Conservation (phyloP, 768 basidiomycete species). For the Tricholomella constricta region DNA sequence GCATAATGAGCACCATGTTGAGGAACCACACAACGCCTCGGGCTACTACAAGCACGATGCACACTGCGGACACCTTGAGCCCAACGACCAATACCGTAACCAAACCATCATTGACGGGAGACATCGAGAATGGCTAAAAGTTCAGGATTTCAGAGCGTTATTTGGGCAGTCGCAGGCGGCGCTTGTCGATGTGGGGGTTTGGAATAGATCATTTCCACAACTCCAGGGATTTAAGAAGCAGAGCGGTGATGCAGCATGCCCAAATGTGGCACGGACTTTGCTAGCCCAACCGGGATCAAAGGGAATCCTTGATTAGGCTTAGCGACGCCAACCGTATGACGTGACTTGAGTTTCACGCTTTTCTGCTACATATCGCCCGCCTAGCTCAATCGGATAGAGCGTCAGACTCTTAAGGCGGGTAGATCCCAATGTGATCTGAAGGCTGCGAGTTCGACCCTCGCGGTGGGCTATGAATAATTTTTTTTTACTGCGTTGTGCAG, state of each 20-base stretch:
- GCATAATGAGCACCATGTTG: conserved; percentile 44
- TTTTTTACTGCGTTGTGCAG: background rate
- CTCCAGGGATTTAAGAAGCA: background rate
- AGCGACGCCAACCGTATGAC: too few relatives aligned
- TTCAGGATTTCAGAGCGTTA: background rate
- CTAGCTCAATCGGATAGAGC: conserved; percentile 71
- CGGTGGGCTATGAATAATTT: conserved; percentile 64
- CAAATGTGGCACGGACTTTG: background rate
- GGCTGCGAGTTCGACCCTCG: conserved; percentile 87
- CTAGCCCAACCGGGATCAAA: conserved; percentile 10
- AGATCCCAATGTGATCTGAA: conserved; percentile 53
- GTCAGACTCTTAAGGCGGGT: conserved; percentile 45
- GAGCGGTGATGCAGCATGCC: background rate
- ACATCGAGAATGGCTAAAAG: conserved; percentile 2
- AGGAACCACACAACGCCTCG: conserved; percentile 42
- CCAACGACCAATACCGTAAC: conserved; percentile 11
- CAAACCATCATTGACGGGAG: background rate
- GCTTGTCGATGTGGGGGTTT: conserved; percentile 1
- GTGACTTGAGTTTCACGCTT: too few relatives aligned
- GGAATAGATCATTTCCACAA: background rate
- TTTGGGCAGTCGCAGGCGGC: background rate
- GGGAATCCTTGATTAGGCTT: conserved; percentile 11
- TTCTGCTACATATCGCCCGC: conserved; percentile 49
- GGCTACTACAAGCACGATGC: conserved; percentile 32
- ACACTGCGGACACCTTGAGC: conserved; percentile 31